Conservation (phyloP, 257 asterid genomes). For the Jacaranda mimosifolia region DNA sequence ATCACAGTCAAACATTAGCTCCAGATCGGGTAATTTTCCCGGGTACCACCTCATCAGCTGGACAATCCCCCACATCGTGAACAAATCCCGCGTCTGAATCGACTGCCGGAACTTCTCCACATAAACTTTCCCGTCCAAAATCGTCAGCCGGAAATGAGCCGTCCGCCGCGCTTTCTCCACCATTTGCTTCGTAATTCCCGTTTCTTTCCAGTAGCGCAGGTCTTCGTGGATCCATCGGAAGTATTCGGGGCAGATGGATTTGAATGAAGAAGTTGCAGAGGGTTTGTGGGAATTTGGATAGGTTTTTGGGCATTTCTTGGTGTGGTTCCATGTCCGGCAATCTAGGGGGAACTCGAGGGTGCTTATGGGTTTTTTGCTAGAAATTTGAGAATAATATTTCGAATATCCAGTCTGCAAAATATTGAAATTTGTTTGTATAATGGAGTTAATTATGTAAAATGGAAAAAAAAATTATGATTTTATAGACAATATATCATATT, state of each 20-base stretch:
- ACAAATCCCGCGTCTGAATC: conserved; percentile 69
- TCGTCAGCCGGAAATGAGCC: conserved; percentile 66
- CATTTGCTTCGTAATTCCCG: conserved; percentile 57
- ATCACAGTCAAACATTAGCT: conserved; percentile 70
- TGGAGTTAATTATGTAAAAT: too few relatives aligned
- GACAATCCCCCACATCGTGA: conserved; percentile 72
- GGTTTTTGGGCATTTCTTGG: conserved; percentile 55
- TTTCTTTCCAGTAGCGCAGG: conserved; percentile 59
- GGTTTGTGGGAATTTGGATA: conserved; percentile 44
- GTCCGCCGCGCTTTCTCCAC: conserved; percentile 55
- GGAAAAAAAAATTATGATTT: too few relatives aligned
- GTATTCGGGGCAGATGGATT: conserved; percentile 65
- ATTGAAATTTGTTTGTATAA: neutral
- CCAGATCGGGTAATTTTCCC: conserved; percentile 71
- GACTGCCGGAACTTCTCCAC: conserved; percentile 61
- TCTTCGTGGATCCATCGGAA: conserved; percentile 85
- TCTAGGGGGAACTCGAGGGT: conserved; percentile 46
- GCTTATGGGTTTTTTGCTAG: conserved; percentile 18
- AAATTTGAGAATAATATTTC: conserved; percentile 27
- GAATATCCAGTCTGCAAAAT: conserved; percentile 43
- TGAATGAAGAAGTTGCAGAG: conserved; percentile 29
- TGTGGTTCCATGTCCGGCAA: conserved; percentile 65
- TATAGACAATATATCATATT: too few relatives aligned
- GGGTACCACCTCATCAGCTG: conserved; percentile 72
- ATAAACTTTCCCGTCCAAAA: conserved; percentile 64